A percentile compares a stretch with the other conserved stretches of the same genome.
These are phyloP conservation scores for Metschnikowia chrysomelidarum DNA, from an alignment of 805 yeast species.

Conservation along the genomic window DNA sequence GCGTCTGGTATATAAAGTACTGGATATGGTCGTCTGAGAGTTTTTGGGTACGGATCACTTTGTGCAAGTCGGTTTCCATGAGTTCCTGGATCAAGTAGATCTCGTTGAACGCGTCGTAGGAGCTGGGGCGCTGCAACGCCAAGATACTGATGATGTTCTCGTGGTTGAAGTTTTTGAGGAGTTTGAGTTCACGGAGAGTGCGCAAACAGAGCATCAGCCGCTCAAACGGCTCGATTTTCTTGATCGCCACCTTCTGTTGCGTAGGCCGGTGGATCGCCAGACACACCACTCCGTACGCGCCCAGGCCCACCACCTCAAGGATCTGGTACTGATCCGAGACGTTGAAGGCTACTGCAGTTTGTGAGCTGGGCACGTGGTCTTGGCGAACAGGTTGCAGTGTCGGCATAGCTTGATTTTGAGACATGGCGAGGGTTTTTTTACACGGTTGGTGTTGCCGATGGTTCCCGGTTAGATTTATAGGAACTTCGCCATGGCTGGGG, in stretches of 20 bases:
- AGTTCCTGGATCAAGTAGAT: constrained; percentile 86
- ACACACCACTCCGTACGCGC: constrained; percentile 94
- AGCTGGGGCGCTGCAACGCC: constrained; percentile 83
- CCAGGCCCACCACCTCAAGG: constrained; percentile 85
- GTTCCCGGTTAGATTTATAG: too few relatives aligned
- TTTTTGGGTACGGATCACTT: constrained; percentile 77
- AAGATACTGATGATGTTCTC: constrained; percentile 88
- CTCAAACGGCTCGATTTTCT: constrained; percentile 90
- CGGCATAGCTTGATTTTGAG: too few relatives aligned
- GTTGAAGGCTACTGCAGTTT: constrained; percentile 60
- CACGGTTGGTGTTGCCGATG: too few relatives aligned
- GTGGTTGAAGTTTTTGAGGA: constrained; percentile 86
- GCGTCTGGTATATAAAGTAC: constrained; percentile 86
- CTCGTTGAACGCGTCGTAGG: constrained; percentile 74
- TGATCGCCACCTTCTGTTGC: constrained; percentile 88
- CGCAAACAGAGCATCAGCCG: constrained; percentile 85
- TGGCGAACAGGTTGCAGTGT: too few relatives aligned
- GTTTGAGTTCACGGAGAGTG: constrained; percentile 84
- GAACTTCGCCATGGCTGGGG: too few relatives aligned
- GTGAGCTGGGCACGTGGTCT: too few relatives aligned
- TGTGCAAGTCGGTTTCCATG: constrained; percentile 85
- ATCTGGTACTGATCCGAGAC: constrained; percentile 86
- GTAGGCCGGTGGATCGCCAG: constrained; percentile 85
- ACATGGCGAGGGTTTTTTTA: too few relatives aligned
- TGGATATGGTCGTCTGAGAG: constrained; percentile 92